Evolutionary conservation across 805 yeast species (phyloP).

Genomic region (Candida cerambycidarum): DNA sequence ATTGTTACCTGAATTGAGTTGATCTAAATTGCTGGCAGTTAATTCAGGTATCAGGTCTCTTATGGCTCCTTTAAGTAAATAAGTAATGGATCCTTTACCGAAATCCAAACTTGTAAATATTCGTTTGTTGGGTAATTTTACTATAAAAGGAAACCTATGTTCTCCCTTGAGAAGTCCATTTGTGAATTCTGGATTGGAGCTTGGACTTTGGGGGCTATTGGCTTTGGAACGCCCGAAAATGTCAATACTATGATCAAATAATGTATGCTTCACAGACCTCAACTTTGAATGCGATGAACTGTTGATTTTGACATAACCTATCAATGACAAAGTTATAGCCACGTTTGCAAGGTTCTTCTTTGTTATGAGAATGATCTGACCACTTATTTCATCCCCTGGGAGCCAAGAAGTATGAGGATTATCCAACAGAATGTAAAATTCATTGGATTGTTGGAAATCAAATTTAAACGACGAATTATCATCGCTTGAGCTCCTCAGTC

Average conservation of each 20-base stretch:
- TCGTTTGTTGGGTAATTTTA: conserved; percentile 72
- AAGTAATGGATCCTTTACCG: conserved; percentile 80
- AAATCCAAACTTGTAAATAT: conserved; percentile 75
- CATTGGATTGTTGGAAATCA: conserved; percentile 49
- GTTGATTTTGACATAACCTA: conserved; percentile 58
- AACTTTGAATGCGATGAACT: conserved; percentile 52
- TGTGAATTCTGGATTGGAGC: conserved; percentile 22
- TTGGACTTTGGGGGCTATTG: conserved; percentile 13
- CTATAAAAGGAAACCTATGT: conserved; percentile 83
- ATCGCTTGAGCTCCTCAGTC: conserved; percentile 15
- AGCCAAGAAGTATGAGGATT: conserved; percentile 73
- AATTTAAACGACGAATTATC: conserved; percentile 12
- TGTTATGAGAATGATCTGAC: conserved; percentile 58
- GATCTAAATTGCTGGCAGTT: conserved; percentile 7
- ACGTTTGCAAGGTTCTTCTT: conserved; percentile 57
- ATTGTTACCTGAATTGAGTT: conserved; percentile 8
- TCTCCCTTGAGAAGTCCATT: conserved; percentile 74
- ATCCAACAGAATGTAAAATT: conserved; percentile 68
- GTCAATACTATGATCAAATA: conserved; percentile 59
- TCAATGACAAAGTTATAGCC: conserved; percentile 50
- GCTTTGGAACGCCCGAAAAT: conserved; percentile 48
- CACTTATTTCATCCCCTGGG: conserved; percentile 78
- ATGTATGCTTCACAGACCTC: conserved; percentile 48
- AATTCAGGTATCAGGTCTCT: conserved; percentile 19
- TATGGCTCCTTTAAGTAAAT: conserved; percentile 56